phyloP scores from a whole-genome alignment of 495 filamentous ascomycete species.

The Penicillium maclennaniae region DNA sequence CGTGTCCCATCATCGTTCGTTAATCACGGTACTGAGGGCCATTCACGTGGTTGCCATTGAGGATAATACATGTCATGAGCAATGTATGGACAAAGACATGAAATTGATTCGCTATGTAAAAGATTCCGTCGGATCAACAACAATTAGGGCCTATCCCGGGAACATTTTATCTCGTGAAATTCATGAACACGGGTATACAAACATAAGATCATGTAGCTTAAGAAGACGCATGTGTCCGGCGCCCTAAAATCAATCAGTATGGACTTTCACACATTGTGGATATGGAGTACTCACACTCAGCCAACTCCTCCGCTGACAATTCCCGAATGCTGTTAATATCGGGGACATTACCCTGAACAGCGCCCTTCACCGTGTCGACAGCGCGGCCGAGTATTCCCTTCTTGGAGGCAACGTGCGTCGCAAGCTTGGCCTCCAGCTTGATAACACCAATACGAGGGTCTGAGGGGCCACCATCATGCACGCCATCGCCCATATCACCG shows the following conservation, averaged over 20 bases:
- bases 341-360: conserved; percentile 67
- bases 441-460: conserved; percentile 72
- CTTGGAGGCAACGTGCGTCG: conserved; percentile 41
- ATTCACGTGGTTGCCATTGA: no score
- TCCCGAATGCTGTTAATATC: conserved; percentile 76
- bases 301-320: conserved; percentile 64
- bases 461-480: conserved; percentile 74
- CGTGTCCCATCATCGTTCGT: no score
- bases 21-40: no score
- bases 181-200: conserved; percentile 6
- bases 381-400: conserved; percentile 52
- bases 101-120: neutral
- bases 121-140: neutral
- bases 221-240: conserved; percentile 24
- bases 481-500: conserved; percentile 84
- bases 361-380: conserved; percentile 71
- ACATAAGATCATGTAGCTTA: neutral
- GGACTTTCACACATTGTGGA: conserved; percentile 1
- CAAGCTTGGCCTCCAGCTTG: conserved; percentile 42
- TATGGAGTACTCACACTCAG: conserved; percentile 31
- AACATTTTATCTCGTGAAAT: conserved; percentile 1
- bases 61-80: no score
- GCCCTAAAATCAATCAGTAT: conserved; percentile 21
- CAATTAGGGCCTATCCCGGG: neutral
- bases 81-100: no score